phyloP scores from a whole-genome alignment of 2,329 filamentous ascomycete species.

The Aureobasidium namibiae region DNA sequence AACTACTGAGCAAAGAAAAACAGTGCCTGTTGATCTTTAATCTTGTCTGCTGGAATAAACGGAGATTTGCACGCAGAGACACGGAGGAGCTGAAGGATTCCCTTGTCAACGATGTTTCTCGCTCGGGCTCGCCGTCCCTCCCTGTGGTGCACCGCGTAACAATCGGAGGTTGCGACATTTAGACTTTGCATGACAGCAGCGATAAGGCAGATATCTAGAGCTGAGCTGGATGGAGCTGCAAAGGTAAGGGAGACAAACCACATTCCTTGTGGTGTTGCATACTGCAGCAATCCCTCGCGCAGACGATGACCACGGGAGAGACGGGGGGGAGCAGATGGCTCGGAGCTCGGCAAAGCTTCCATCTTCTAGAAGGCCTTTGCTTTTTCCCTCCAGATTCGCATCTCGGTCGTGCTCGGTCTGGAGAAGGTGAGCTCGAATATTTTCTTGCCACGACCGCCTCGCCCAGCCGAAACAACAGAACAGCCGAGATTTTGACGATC shows the following conservation, averaged over 20 bases:
- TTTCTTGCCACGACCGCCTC: background rate
- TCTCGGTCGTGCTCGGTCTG: background rate
- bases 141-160: background rate
- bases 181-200: background rate
- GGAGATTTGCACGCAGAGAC: conserved; percentile 9
- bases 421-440: background rate
- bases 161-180: background rate
- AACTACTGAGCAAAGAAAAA: too few relatives aligned
- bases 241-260: background rate
- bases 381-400: background rate
- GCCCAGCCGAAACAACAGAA: background rate
- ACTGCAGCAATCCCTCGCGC: background rate
- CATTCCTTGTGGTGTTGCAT: background rate
- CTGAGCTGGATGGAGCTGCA: background rate
- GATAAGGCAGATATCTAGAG: background rate
- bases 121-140: background rate
- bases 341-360: background rate
- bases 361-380: background rate
- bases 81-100: background rate
- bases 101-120: background rate
- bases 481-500: background rate
- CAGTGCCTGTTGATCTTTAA: conserved; percentile 1
- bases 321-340: background rate
- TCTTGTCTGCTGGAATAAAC: background rate
- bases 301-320: too few relatives aligned